These are phyloP conservation scores for Bremia lactucae DNA, from an alignment of 352 stramenopile genomes.

Conservation along the genomic window DNA sequence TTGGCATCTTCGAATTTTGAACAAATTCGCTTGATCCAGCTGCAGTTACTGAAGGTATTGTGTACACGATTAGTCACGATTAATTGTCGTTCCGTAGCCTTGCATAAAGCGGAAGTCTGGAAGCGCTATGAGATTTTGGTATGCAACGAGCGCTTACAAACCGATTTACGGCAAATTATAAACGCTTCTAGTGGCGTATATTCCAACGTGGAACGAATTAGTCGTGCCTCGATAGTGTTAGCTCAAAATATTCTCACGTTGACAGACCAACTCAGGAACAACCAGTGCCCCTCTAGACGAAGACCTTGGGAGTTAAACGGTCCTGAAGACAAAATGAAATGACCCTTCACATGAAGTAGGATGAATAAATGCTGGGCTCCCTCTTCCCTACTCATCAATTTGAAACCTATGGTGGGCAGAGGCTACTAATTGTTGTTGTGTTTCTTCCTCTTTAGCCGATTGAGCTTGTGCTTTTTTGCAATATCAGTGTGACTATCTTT, in stretches of 20 bases:
- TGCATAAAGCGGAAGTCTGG: conserved; percentile 9
- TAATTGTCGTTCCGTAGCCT: conserved; percentile 3
- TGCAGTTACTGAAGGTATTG: conserved; percentile 39
- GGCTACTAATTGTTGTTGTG: conserved; percentile 8
- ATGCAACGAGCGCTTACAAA: conserved; percentile 39
- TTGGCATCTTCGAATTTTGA: conserved; percentile 20
- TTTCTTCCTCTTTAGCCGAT: neutral
- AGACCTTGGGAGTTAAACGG: conserved; percentile 9
- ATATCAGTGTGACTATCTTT: neutral
- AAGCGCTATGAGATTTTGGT: conserved; percentile 26
- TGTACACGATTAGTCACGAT: conserved; percentile 24
- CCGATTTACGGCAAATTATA: conserved; percentile 27
- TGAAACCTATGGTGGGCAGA: conserved; percentile 1
- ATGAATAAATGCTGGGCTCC: conserved; percentile 30
- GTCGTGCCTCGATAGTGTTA: conserved; percentile 28
- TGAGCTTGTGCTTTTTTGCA: neutral
- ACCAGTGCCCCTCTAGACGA: conserved; percentile 21
- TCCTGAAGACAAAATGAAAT: conserved; percentile 18
- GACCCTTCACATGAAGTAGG: conserved; percentile 24
- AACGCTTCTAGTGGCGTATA: conserved; percentile 2
- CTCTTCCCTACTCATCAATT: conserved; percentile 4
- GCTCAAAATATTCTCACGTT: conserved; percentile 34
- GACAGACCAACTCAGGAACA: conserved; percentile 14
- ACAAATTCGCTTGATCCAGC: conserved; percentile 34
- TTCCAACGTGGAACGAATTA: conserved; percentile 15